phyloP scores from a whole-genome alignment of 176 grass and related monocot genomes.

The Pharus latifolius region DNA sequence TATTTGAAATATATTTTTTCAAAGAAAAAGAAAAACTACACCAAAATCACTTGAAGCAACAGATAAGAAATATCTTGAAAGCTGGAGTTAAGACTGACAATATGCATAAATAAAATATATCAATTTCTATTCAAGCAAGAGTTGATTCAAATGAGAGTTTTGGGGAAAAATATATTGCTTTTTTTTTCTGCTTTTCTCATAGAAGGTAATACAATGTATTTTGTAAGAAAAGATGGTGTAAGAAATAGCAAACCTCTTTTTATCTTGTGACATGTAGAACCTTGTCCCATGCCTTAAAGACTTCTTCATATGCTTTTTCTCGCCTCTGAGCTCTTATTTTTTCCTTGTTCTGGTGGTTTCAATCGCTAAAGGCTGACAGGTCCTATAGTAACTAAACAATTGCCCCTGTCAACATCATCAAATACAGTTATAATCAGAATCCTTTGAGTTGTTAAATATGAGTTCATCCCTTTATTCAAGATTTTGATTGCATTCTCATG shows the following conservation, averaged over 20 bases:
- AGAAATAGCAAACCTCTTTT: too few relatives aligned
- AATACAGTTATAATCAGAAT: background rate
- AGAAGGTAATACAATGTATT: background rate
- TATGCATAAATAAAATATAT: background rate
- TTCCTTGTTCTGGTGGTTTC: too few relatives aligned
- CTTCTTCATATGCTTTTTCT: too few relatives aligned
- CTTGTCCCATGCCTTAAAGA: too few relatives aligned
- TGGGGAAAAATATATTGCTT: background rate
- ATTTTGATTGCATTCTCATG: slow-evolving; percentile 2
- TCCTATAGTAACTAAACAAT: too few relatives aligned
- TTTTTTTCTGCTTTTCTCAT: slow-evolving; percentile 4
- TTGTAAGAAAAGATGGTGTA: too few relatives aligned
- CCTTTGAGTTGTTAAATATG: background rate
- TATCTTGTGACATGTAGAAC: too few relatives aligned
- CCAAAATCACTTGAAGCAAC: background rate
- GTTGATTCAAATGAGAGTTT: background rate
- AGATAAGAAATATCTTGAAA: background rate
- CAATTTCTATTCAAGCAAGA: background rate
- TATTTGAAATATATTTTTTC: background rate
- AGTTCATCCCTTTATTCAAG: background rate
- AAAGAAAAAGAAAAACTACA: background rate
- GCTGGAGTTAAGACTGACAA: background rate
- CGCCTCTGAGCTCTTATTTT: too few relatives aligned
- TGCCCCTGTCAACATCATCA: background rate
- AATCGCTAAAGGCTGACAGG: too few relatives aligned